Percentiles rank a stretch among this genome's conserved stretches.
Conservation (phyloP, 1,284 basidiomycete genomes). For the Bondarzewia mesenterica region DNA sequence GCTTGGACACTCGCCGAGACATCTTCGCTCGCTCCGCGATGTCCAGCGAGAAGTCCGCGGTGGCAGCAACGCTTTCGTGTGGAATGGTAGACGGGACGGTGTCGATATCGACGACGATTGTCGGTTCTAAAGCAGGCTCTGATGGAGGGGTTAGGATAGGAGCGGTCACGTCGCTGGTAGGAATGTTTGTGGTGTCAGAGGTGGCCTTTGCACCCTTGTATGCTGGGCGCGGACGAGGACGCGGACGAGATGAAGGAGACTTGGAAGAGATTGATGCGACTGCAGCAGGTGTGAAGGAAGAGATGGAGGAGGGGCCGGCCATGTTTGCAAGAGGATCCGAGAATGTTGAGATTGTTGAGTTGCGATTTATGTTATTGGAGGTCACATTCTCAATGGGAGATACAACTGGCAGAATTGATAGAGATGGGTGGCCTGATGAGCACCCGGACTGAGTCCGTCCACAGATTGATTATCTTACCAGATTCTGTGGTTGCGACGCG, state of each 20-base stretch:
- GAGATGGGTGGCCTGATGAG: background rate
- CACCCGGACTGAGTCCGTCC: too few relatives aligned
- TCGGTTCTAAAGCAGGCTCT: constrained; percentile 1
- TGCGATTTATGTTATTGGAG: background rate
- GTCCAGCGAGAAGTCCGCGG: constrained; percentile 19
- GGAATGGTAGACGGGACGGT: background rate
- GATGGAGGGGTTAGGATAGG: constrained; percentile 9
- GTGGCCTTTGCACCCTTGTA: constrained; percentile 11
- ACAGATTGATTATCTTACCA: too few relatives aligned
- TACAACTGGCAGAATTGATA: background rate
- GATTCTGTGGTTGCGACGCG: too few relatives aligned
- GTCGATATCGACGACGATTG: constrained; percentile 4
- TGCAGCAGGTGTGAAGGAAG: background rate
- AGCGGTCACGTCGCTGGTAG: constrained; percentile 7
- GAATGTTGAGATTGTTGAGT: background rate
- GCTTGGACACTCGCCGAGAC: constrained; percentile 20
- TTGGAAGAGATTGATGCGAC: constrained; percentile 5
- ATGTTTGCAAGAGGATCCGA: background rate
- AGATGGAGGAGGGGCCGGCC: background rate
- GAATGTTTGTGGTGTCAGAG: constrained; percentile 2
- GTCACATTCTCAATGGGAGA: background rate
- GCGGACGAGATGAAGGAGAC: constrained; percentile 13
- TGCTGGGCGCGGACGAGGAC: constrained; percentile 16
- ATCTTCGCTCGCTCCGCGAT: constrained; percentile 41
- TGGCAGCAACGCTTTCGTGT: constrained; percentile 1